Evolutionary conservation across 208 protist genomes (phyloP).

Genomic region (Crithidia thermophila): DNA sequence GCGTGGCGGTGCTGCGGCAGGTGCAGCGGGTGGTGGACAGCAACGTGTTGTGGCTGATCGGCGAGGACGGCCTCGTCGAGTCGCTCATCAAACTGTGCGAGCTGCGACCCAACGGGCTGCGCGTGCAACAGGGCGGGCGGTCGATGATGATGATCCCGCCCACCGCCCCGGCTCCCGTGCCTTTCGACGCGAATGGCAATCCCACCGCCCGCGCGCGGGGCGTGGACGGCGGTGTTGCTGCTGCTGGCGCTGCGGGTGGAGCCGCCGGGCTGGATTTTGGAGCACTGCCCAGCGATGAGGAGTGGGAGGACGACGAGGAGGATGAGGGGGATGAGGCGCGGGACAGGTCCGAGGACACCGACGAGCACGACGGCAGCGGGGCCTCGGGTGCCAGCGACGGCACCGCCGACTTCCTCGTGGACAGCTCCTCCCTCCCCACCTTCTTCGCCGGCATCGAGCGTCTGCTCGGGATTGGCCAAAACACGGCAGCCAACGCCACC

Average conservation of each 20-base stretch:
- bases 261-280: not conserved
- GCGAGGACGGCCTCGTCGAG: constrained; percentile 51
- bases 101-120: constrained; percentile 38
- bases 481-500: not conserved
- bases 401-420: constrained; percentile 26
- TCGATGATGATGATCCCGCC: constrained; percentile 36
- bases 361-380: constrained; percentile 12
- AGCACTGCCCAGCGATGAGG: constrained; percentile 13
- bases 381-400: constrained; percentile 16
- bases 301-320: constrained; percentile 29
- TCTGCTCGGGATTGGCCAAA: constrained; percentile 12
- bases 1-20: constrained; percentile 49
- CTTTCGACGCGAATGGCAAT: constrained; percentile 3
- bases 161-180: not conserved
- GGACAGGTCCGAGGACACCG: constrained; percentile 13
- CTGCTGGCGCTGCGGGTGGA: not conserved
- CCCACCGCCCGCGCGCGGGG: not conserved
- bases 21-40: constrained; percentile 83
- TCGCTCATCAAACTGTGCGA: constrained; percentile 71
- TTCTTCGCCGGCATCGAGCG: constrained; percentile 30
- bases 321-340: constrained; percentile 30
- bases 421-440: constrained; percentile 24
- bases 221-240: not conserved
- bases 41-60: constrained; percentile 84
- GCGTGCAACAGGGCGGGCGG: constrained; percentile 43